A percentile compares a stretch with the other conserved stretches of the same genome.
Evolutionary conservation across 257 asterid genomes (phyloP).

Genomic region (Nicotiana sylvestris): DNA sequence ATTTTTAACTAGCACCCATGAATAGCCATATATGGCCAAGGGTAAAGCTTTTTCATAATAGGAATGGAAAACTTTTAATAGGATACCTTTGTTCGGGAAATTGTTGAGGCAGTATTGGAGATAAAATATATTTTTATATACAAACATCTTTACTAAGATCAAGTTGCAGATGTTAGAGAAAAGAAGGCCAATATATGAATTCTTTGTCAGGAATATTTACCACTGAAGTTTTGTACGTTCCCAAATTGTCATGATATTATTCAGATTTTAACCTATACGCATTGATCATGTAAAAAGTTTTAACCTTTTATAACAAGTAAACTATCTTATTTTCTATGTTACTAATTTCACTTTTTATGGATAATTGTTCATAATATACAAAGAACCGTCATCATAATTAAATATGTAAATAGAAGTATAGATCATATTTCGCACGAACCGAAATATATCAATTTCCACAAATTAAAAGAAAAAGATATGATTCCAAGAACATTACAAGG

Average conservation of each 20-base stretch:
- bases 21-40: background rate
- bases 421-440: background rate
- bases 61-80: background rate
- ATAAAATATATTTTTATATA: background rate
- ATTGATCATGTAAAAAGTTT: no score
- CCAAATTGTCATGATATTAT: background rate
- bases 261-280: background rate
- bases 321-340: no score
- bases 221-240: background rate
- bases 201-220: background rate
- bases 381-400: background rate
- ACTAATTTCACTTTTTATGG: no score
- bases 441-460: background rate
- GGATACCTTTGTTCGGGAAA: background rate
- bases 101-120: background rate
- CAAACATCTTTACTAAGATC: background rate
- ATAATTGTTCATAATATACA: background rate
- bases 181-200: background rate
- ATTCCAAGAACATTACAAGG: background rate
- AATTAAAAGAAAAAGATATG: background rate
- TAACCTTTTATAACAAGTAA: no score
- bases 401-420: background rate
- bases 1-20: background rate
- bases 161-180: background rate
- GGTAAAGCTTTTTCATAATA: background rate